Conservation (phyloP, 1,284 basidiomycete species). For the Apiotrichum sp. region DNA sequence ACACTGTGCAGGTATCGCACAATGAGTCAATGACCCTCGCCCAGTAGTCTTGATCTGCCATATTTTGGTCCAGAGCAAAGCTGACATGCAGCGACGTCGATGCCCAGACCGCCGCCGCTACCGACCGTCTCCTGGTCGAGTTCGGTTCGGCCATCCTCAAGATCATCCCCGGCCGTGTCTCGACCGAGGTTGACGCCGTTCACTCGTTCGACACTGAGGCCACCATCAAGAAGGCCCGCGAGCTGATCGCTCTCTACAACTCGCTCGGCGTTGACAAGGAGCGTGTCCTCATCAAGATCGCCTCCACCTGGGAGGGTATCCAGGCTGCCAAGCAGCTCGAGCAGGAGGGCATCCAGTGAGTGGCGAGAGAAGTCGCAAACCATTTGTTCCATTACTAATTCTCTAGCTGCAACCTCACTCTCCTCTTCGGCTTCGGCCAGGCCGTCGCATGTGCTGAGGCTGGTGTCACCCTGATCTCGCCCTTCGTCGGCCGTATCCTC, state of each 20-base stretch:
- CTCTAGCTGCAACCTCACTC: slow-evolving; percentile 82
- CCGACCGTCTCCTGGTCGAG: slow-evolving; percentile 89
- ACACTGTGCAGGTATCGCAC: no score
- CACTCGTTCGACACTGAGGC: slow-evolving; percentile 74
- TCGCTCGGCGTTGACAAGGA: slow-evolving; percentile 85
- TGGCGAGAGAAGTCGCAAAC: background rate
- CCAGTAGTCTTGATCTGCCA: no score
- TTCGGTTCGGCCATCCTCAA: slow-evolving; percentile 93
- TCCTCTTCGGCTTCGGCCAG: slow-evolving; percentile 96
- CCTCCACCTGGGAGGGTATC: slow-evolving; percentile 99
- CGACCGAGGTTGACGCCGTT: slow-evolving; percentile 96
- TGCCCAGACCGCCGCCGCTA: slow-evolving; percentile 64
- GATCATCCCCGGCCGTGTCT: slow-evolving; percentile 97
- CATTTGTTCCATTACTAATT: background rate
- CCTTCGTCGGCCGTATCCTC: slow-evolving; percentile 96
- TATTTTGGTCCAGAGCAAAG: no score
- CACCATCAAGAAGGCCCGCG: slow-evolving; percentile 61
- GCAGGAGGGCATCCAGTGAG: slow-evolving; percentile 74
- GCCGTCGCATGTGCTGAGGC: slow-evolving; percentile 99
- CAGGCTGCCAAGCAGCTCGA: slow-evolving; percentile 96
- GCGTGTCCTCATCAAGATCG: slow-evolving; percentile 96
- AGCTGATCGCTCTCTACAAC: slow-evolving; percentile 91
- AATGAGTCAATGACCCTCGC: no score
- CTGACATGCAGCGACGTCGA: slow-evolving; percentile 54
- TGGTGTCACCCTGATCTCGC: slow-evolving; percentile 94